Conservation (phyloP, 2,329 filamentous ascomycete genomes). For the Chaetomiaceae sp. region DNA sequence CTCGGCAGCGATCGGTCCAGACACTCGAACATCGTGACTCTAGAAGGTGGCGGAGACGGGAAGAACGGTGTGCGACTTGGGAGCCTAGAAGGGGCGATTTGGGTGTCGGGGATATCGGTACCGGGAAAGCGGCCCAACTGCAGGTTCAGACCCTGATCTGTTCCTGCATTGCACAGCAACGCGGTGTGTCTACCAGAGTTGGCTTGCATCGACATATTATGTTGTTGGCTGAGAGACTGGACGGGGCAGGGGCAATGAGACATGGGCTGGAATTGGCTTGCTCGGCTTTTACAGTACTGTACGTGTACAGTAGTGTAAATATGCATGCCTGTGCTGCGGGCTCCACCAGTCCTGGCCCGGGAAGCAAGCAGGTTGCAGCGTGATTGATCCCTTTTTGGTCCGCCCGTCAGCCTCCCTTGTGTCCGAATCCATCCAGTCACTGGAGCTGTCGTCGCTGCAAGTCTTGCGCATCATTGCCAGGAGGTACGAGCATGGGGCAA, state of each 20-base stretch:
- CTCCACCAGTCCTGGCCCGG: neutral
- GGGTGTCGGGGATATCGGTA: too few species aligned
- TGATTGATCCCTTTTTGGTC: slow-evolving; percentile 4
- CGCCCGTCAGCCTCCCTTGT: neutral
- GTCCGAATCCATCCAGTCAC: neutral
- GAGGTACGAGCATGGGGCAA: neutral
- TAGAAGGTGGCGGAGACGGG: neutral
- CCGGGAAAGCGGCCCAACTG: neutral
- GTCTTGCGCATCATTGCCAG: neutral
- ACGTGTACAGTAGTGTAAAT: too few species aligned
- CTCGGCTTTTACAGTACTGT: neutral
- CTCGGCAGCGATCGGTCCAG: too few species aligned
- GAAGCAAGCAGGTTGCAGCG: slow-evolving; percentile 2
- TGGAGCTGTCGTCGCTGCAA: neutral
- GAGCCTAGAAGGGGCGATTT: neutral
- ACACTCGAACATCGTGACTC: too few species aligned
- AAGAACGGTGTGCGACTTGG: neutral
- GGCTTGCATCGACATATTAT: slow-evolving; percentile 5
- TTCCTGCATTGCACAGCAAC: slow-evolving; percentile 8
- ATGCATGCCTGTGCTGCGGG: neutral
- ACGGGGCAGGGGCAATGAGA: neutral
- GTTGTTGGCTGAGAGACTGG: neutral
- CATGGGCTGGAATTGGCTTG: neutral
- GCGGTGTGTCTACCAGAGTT: slow-evolving; percentile 6
- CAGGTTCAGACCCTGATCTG: neutral